Conservation (phyloP, 1,284 basidiomycete genomes). For the Ceratobasidium sp. region DNA sequence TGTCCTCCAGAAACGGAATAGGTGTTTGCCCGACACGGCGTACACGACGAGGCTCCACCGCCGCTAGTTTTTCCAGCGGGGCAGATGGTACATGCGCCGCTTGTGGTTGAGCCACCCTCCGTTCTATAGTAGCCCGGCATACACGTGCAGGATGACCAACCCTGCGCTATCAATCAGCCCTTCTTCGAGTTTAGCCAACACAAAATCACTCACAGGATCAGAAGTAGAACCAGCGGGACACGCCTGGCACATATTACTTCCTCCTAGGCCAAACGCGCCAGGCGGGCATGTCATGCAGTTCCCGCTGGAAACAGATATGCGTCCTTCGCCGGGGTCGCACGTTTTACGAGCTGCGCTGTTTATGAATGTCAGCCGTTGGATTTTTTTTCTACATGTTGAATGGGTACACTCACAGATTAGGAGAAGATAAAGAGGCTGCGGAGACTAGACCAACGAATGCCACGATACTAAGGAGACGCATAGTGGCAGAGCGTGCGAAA, state of each 20-base stretch:
- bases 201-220: neutral
- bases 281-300: slow-evolving; percentile 3
- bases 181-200: neutral
- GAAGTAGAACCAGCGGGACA: slow-evolving; percentile 35
- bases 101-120: neutral
- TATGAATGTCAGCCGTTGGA: neutral
- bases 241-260: neutral
- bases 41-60: neutral
- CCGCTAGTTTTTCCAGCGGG: slow-evolving; percentile 6
- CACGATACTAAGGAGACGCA: slow-evolving; percentile 35
- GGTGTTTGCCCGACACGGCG: slow-evolving; percentile 6
- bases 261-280: slow-evolving; percentile 4
- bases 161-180: neutral
- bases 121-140: slow-evolving; percentile 3
- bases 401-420: neutral
- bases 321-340: neutral
- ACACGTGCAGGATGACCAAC: neutral
- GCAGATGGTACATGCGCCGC: slow-evolving; percentile 26
- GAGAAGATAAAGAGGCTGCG: neutral
- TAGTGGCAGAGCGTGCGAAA: neutral
- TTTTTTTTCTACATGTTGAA: too few relatives aligned
- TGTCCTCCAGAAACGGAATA: neutral
- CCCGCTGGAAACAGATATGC: neutral
- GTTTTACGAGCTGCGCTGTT: neutral
- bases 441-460: slow-evolving; percentile 1